Percentiles rank a stretch among this genome's conserved stretches.
These are phyloP conservation scores for Pulveroboletus sp. DNA, from an alignment of 768 basidiomycete species.

Conservation along the genomic window DNA sequence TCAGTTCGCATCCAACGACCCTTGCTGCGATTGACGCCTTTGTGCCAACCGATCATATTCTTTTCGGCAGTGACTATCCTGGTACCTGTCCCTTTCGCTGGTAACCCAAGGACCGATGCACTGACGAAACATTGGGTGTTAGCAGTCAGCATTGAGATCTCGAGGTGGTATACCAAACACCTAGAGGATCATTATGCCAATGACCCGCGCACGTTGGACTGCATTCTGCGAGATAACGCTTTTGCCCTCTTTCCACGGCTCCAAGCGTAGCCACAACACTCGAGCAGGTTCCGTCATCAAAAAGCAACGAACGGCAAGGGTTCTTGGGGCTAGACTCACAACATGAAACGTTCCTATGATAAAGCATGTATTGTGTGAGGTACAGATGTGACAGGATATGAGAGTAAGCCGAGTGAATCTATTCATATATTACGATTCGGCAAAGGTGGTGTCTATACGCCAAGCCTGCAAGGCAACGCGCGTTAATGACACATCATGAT, in stretches of 20 bases:
- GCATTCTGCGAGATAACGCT: conserved; percentile 49
- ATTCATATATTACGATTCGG: conserved; percentile 18
- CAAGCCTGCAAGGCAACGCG: conserved; percentile 43
- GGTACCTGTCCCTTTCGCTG: conserved; percentile 38
- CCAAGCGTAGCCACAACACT: background rate
- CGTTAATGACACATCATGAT: conserved; percentile 1
- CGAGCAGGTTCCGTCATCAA: background rate
- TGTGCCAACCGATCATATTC: conserved; percentile 45
- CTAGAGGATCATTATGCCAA: conserved; percentile 45
- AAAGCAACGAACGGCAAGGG: background rate
- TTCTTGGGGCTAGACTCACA: conserved; percentile 1
- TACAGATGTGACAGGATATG: conserved; percentile 28
- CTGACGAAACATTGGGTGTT: conserved; percentile 1
- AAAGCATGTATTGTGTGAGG: conserved; percentile 23
- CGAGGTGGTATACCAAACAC: conserved; percentile 58
- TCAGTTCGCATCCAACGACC: conserved; percentile 54
- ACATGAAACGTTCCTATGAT: conserved; percentile 7
- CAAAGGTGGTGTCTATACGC: conserved; percentile 42
- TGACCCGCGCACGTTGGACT: conserved; percentile 38
- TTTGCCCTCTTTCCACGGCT: conserved; percentile 47
- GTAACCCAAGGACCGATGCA: background rate
- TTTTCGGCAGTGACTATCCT: conserved; percentile 77
- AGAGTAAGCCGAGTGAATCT: conserved; percentile 24
- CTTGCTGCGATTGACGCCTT: conserved; percentile 50
- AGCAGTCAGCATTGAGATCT: conserved; percentile 59